A percentile compares a stretch with the other conserved stretches of the same genome.
These are phyloP conservation scores for Tephrocybe sp. DNA, from an alignment of 768 basidiomycete genomes.

Conservation along the genomic window DNA sequence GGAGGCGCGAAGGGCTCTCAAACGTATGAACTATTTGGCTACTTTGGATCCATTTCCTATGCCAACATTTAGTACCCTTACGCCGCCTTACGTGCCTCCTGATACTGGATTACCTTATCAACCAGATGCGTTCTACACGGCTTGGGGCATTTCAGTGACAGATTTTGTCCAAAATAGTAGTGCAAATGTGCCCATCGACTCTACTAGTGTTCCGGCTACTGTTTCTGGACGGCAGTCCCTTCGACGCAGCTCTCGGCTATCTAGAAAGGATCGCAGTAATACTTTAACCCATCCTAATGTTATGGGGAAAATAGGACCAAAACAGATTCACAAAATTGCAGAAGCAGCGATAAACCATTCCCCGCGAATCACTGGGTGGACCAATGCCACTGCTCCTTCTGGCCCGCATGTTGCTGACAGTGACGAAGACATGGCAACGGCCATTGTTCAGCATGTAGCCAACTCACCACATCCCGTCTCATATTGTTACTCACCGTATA, in stretches of 20 bases:
- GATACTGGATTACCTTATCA: neutral
- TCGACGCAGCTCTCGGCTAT: neutral
- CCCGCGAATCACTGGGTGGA: neutral
- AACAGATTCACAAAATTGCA: no score
- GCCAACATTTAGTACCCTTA: neutral
- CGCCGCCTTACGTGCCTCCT: neutral
- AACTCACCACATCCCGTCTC: no score
- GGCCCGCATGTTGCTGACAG: neutral
- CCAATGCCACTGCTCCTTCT: neutral
- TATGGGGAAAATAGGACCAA: no score
- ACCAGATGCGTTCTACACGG: neutral
- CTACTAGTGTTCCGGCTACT: neutral
- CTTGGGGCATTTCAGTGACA: neutral
- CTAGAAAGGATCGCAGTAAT: neutral
- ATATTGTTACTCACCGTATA: neutral
- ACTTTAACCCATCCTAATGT: neutral
- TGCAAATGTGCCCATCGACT: no score
- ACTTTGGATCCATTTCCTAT: neutral
- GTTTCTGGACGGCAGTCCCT: neutral
- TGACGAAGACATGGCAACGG: neutral
- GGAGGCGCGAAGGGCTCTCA: slow-evolving; percentile 1
- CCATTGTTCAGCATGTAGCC: neutral
- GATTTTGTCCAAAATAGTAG: neutral
- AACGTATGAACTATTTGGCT: neutral
- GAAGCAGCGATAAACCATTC: neutral